Evolutionary conservation across 140 eudicot species (phyloP).

Genomic region (Anethum foeniculum): DNA sequence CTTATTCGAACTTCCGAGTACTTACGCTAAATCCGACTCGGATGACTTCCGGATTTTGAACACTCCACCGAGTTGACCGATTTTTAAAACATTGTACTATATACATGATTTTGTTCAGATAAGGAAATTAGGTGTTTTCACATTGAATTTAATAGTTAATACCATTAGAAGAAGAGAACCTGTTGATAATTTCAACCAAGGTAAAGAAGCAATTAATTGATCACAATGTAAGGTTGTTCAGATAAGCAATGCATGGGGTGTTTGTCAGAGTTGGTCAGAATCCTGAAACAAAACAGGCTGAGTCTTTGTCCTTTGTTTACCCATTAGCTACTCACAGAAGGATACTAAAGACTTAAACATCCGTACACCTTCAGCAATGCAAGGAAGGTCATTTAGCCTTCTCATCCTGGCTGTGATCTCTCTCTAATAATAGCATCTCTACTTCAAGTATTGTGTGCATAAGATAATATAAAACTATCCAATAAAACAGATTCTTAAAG

Average conservation of each 20-base stretch:
- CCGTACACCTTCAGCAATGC: neutral
- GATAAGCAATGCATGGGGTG: slow-evolving; percentile 1
- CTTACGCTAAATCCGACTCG: too few relatives aligned
- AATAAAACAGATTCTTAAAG: neutral
- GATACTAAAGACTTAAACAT: neutral
- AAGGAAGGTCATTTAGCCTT: neutral
- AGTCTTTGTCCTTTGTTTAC: slow-evolving; percentile 4
- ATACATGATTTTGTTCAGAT: too few relatives aligned
- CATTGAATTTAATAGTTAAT: neutral
- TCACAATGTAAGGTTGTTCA: neutral
- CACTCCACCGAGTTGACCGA: too few relatives aligned
- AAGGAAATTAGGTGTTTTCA: neutral
- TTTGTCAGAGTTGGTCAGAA: slow-evolving; percentile 2
- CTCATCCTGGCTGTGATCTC: neutral
- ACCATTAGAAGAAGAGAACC: neutral
- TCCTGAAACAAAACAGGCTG: slow-evolving; percentile 1
- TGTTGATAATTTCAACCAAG: neutral
- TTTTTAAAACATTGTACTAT: too few relatives aligned
- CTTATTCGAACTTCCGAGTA: too few relatives aligned
- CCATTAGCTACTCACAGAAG: neutral
- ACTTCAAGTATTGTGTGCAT: neutral
- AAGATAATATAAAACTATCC: neutral
- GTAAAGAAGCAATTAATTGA: neutral
- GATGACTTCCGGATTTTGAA: too few relatives aligned
- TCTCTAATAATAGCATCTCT: neutral